A percentile compares a stretch with the other conserved stretches of the same genome.
These are phyloP conservation scores for Hypoxylon subgilvum DNA, from an alignment of 495 filamentous ascomycete genomes.

Conservation along the genomic window DNA sequence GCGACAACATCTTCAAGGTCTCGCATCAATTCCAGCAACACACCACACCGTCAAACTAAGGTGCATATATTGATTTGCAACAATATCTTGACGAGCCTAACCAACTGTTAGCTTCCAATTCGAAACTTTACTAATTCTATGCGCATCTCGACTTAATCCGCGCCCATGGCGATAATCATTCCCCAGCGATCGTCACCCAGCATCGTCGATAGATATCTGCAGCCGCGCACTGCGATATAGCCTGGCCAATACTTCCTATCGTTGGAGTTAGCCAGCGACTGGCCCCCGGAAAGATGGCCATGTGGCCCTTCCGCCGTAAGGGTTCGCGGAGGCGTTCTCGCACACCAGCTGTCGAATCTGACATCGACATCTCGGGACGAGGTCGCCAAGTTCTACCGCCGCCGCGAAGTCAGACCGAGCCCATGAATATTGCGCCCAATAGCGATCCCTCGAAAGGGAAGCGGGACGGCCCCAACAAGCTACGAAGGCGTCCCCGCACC, in stretches of 20 bases:
- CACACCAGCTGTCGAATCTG: slow-evolving; percentile 45
- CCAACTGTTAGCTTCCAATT: slow-evolving; percentile 1
- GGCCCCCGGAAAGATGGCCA: slow-evolving; percentile 62
- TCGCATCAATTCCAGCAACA: slow-evolving; percentile 19
- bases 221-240: slow-evolving; percentile 30
- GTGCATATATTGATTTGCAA: slow-evolving; percentile 19
- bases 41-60: too few species aligned
- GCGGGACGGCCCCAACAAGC: slow-evolving; percentile 52
- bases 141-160: slow-evolving; percentile 34
- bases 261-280: slow-evolving; percentile 4
- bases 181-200: slow-evolving; percentile 33
- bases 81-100: slow-evolving; percentile 19
- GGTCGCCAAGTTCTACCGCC: slow-evolving; percentile 37
- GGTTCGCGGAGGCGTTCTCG: slow-evolving; percentile 56
- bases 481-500: slow-evolving; percentile 54
- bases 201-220: slow-evolving; percentile 33
- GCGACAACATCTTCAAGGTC: slow-evolving; percentile 25
- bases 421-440: slow-evolving; percentile 31
- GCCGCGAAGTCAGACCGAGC: slow-evolving; percentile 49
- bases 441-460: slow-evolving; percentile 26
- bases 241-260: slow-evolving; percentile 25
- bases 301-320: slow-evolving; percentile 81
- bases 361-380: slow-evolving; percentile 36
- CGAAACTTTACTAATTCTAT: slow-evolving; percentile 22
- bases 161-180: slow-evolving; percentile 44